Base-by-base conservation (phyloP, 1,139 yeast genomes). In the Pichiaceae sp. region DNA sequence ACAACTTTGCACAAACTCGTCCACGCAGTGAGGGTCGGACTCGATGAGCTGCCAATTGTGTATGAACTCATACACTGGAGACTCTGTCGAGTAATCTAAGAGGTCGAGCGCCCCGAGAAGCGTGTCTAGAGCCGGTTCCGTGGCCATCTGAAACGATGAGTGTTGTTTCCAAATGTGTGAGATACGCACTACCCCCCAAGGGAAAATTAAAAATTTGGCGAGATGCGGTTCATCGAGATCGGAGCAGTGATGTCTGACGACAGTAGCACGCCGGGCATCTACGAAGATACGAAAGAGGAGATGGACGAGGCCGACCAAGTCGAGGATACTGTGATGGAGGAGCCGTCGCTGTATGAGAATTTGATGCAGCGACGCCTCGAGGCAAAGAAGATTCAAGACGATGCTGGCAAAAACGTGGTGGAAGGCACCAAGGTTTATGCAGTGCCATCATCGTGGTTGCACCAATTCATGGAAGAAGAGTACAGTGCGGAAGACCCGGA, bases 361-460 rank as follows among this genome's bases (percentile, higher is more conserved):
- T 31, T 47, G 17, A 19, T 30, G 16, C 30, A 38, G 9, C 41
- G 50, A 20, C 36, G 50, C 21, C 40, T 36, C 9, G 34, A 35
- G 31, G 44, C 40, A 28, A 38, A 34, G 7, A 33, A 33, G 17
- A 19, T 45, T 14, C 32, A 37, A n/a, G 39, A 40, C 16, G 38
- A 39, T 14, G 38, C 47, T 5, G 35, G 29, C 14, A 31, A 39
- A 4, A 40, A 40, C n/a, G 32, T 41, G 7, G 31, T 38, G 28
- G 47, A 43, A 21, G 50, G 46, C 5, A 40, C 37, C 20, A 39
- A 41, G 53, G 66, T 20, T 54, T 51, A 33, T 40, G 60, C 63
- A 3, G 50, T 68, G 3, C 64, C 69, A 1, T 49, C 49, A 11
- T 41, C 34, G 0, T 68, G 73, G 73, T 50, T 54, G 20, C 47